Evolutionary conservation across 148 eudicot species (phyloP).

Genomic region (Spergularia bocconei): DNA sequence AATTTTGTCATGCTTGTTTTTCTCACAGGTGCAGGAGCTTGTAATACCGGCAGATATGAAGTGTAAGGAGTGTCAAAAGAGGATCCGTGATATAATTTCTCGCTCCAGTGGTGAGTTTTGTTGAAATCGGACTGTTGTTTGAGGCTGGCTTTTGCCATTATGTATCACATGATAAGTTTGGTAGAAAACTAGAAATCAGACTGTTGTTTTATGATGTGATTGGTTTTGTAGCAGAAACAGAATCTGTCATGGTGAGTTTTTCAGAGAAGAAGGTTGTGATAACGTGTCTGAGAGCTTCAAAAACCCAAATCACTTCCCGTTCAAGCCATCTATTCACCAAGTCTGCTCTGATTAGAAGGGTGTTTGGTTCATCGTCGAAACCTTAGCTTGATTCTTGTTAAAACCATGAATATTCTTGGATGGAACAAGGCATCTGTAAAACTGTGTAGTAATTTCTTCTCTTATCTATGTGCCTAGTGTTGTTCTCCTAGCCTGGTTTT

Average conservation of each 20-base stretch:
- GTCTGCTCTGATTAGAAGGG: conserved; percentile 33
- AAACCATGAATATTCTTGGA: not conserved
- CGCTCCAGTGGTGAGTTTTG: conserved; percentile 44
- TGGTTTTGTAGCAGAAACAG: conserved; percentile 40
- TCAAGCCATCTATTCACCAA: conserved; percentile 24
- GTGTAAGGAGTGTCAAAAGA: conserved; percentile 51
- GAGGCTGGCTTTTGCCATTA: too few species aligned
- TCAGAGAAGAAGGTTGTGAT: conserved; percentile 64
- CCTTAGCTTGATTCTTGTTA: conserved; percentile 11
- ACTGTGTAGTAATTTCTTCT: not conserved
- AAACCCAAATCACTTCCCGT: conserved; percentile 12
- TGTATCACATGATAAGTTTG: not conserved
- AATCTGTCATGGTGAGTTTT: conserved; percentile 49
- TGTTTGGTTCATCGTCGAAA: conserved; percentile 30
- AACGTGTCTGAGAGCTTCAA: conserved; percentile 30
- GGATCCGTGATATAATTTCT: conserved; percentile 50
- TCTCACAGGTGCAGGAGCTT: conserved; percentile 60
- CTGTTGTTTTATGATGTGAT: not conserved
- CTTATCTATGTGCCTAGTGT: too few species aligned
- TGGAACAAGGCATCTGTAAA: conserved; percentile 15
- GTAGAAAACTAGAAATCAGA: not conserved
- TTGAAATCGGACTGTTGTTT: not conserved
- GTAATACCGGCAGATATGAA: conserved; percentile 67
- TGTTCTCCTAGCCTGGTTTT: not conserved
- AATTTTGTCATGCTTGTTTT: not conserved